Percentiles rank a stretch among this genome's conserved stretches.
Evolutionary conservation across 768 basidiomycete species (phyloP).

Genomic region (Pisolithus marmoratus): DNA sequence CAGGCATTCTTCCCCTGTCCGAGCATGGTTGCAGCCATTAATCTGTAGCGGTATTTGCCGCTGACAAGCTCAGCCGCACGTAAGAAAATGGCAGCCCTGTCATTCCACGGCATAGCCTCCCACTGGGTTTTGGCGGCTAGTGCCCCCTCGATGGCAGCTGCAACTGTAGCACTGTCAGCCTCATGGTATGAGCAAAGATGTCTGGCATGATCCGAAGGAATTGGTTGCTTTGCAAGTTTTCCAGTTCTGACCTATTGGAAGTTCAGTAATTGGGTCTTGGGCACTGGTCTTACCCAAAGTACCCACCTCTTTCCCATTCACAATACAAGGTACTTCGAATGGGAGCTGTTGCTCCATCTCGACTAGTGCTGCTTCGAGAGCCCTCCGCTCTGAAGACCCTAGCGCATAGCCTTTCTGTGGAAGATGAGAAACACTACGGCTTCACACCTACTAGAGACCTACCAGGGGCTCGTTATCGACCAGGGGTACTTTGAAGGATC

Average conservation of each 20-base stretch:
- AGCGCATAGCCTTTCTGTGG: constrained; percentile 68
- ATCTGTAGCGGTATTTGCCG: constrained; percentile 92
- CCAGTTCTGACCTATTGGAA: constrained; percentile 68
- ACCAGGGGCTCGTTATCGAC: constrained; percentile 96
- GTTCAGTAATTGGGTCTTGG: constrained; percentile 1
- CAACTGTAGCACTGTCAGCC: constrained; percentile 72
- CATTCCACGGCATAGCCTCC: constrained; percentile 95
- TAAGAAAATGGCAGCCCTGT: constrained; percentile 96
- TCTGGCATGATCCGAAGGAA: constrained; percentile 82
- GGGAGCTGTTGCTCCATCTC: constrained; percentile 82
- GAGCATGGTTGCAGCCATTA: constrained; percentile 94
- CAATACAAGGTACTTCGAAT: constrained; percentile 88
- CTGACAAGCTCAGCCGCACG: constrained; percentile 95
- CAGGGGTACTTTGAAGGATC: constrained; percentile 77
- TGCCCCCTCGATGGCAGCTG: constrained; percentile 80
- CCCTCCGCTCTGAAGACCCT: constrained; percentile 72
- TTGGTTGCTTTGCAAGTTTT: constrained; percentile 67
- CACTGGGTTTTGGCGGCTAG: constrained; percentile 82
- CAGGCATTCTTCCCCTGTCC: constrained; percentile 99
- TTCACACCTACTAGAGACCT: constrained; percentile 13
- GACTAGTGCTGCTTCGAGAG: constrained; percentile 62
- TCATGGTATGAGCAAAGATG: constrained; percentile 85
- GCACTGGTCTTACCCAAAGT: neutral
- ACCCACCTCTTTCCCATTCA: constrained; percentile 82
- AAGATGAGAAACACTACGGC: neutral